phyloP scores from a whole-genome alignment of 768 basidiomycete genomes.

The Scleroderma bovista region DNA sequence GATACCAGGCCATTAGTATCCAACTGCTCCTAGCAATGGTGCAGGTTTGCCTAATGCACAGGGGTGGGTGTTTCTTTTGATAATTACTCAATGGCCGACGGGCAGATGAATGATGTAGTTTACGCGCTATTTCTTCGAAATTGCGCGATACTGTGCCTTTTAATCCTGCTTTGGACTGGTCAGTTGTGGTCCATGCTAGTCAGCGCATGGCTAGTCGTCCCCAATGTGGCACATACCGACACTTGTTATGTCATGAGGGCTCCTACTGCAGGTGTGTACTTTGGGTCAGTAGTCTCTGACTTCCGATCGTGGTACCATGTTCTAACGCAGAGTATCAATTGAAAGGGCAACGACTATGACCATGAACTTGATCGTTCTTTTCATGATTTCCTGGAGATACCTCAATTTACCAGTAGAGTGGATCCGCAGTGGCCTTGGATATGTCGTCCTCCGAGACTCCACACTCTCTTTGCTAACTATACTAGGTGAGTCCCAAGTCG shows the following conservation, averaged over 20 bases:
- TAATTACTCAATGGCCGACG: too few relatives aligned
- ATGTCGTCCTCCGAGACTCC: conserved; percentile 14
- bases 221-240: conserved; percentile 4
- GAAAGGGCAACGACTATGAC: conserved; percentile 15
- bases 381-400: conserved; percentile 17
- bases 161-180: conserved; percentile 3
- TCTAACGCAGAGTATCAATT: not conserved
- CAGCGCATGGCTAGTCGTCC: conserved; percentile 11
- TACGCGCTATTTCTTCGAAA: conserved; percentile 11
- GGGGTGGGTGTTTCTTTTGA: conserved; percentile 7
- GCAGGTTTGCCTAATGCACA: conserved; percentile 12
- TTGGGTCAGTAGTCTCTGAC: conserved; percentile 8
- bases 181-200: conserved; percentile 12
- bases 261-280: conserved; percentile 10
- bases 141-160: conserved; percentile 5
- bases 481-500: conserved; percentile 6
- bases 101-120: conserved; percentile 6
- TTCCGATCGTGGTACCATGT: not conserved
- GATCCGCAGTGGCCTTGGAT: conserved; percentile 3
- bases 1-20: conserved; percentile 8
- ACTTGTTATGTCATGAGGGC: conserved; percentile 11
- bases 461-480: conserved; percentile 4
- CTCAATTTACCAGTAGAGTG: conserved; percentile 8
- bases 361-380: conserved; percentile 7
- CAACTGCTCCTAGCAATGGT: conserved; percentile 10